A percentile compares a stretch with the other conserved stretches of the same genome.
Conservation (phyloP, 805 yeast species). For the Danielia oregonensis region DNA sequence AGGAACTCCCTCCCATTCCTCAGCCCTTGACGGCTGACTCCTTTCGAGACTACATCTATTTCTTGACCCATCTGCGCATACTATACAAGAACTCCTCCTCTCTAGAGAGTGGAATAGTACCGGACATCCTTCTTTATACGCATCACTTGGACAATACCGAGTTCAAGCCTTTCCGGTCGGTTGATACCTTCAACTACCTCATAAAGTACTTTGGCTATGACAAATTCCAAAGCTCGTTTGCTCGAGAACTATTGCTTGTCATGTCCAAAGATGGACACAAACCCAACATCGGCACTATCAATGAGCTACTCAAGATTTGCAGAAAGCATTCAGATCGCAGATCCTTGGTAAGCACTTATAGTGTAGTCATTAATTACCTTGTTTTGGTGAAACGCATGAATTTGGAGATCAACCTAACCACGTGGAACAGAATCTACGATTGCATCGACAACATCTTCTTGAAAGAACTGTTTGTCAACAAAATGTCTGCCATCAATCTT, state of each 20-base stretch:
- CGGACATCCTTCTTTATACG: conserved; percentile 35
- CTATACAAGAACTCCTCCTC: conserved; percentile 32
- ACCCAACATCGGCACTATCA: conserved; percentile 40
- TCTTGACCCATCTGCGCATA: conserved; percentile 31
- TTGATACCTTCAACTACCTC: conserved; percentile 35
- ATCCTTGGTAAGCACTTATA: conserved; percentile 29
- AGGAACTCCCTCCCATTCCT: conserved; percentile 34
- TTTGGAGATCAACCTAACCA: conserved; percentile 28
- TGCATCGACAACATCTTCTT: conserved; percentile 35
- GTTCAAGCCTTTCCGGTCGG: conserved; percentile 29
- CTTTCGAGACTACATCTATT: conserved; percentile 34
- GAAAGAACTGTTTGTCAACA: conserved; percentile 34
- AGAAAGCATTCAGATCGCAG: conserved; percentile 30
- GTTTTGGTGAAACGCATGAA: conserved; percentile 22
- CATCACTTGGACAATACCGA: conserved; percentile 31
- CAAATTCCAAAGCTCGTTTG: conserved; percentile 39
- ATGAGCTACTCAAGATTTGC: conserved; percentile 30
- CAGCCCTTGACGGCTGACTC: conserved; percentile 20
- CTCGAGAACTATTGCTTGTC: conserved; percentile 35
- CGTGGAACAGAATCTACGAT: conserved; percentile 36
- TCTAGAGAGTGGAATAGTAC: conserved; percentile 31
- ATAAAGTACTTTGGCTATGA: conserved; percentile 38
- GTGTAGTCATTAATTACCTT: conserved; percentile 28
- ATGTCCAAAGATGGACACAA: conserved; percentile 39
- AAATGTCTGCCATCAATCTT: conserved; percentile 26